These are phyloP conservation scores for Marvania coccoides DNA, from an alignment of 139 green algal species.

Conservation along the genomic window DNA sequence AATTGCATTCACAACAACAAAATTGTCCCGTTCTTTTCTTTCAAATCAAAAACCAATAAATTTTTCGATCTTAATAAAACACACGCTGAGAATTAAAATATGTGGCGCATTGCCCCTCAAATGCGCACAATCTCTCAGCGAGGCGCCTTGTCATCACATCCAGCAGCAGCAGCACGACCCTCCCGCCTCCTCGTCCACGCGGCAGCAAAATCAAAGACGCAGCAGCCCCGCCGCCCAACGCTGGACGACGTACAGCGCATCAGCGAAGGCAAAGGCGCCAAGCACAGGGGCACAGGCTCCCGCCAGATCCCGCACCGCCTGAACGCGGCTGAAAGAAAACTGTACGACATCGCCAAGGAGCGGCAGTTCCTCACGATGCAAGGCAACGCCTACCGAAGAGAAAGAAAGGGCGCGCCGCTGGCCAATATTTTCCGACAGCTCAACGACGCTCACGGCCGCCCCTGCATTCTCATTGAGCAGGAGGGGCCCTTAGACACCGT, in stretches of 20 bases:
- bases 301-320: conserved; percentile 53
- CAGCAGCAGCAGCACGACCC: no score
- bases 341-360: conserved; percentile 54
- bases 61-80: no score
- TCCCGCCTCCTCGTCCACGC: no score
- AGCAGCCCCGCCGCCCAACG: conserved; percentile 33
- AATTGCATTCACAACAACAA: no score
- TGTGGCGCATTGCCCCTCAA: no score
- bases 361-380: conserved; percentile 48
- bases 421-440: conserved; percentile 59
- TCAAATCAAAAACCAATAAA: no score
- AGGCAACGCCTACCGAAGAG: conserved; percentile 55
- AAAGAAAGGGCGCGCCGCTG: conserved; percentile 55
- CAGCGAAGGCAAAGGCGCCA: conserved; percentile 30
- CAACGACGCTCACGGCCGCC: conserved; percentile 42
- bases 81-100: no score
- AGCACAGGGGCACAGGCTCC: conserved; percentile 39
- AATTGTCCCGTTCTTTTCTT: no score
- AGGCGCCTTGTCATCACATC: no score
- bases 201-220: no score
- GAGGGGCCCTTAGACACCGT: conserved; percentile 28
- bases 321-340: conserved; percentile 47
- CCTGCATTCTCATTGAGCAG: conserved; percentile 57
- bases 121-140: no score
- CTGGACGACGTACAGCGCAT: conserved; percentile 64